A percentile compares a stretch with the other conserved stretches of the same genome.
These are phyloP conservation scores for Pythium folliculosum DNA, from an alignment of 352 stramenopile genomes.

Conservation along the genomic window DNA sequence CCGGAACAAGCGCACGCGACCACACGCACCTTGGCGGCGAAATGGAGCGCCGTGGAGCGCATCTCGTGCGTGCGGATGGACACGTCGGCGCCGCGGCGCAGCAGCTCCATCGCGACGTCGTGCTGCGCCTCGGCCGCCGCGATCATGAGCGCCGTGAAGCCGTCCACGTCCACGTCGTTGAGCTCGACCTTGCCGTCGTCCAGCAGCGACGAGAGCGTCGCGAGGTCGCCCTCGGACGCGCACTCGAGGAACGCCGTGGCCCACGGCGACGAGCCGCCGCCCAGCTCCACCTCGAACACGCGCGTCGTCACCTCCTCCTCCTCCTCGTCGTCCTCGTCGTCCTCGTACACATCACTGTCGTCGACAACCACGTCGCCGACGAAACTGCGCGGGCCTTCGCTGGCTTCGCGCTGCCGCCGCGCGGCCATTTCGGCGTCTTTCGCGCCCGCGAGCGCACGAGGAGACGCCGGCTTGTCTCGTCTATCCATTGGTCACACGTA, in stretches of 20 bases:
- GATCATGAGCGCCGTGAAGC: constrained; percentile 87
- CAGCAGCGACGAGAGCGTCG: constrained; percentile 60
- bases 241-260: constrained; percentile 75
- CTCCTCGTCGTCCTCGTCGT: constrained; percentile 13
- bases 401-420: constrained; percentile 20
- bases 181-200: constrained; percentile 58
- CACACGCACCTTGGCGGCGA: constrained; percentile 74
- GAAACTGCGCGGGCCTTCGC: background rate
- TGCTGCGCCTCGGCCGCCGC: constrained; percentile 70
- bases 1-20: background rate
- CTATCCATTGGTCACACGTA: constrained; percentile 2
- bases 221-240: constrained; percentile 66
- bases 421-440: constrained; percentile 24
- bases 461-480: constrained; percentile 2
- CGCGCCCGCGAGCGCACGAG: constrained; percentile 20
- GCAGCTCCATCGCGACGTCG: constrained; percentile 54
- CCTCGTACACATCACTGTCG: background rate
- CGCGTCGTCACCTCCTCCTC: constrained; percentile 61
- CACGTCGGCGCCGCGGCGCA: constrained; percentile 62
- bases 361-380: too few relatives aligned
- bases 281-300: constrained; percentile 68
- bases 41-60: constrained; percentile 74
- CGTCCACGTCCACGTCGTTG: constrained; percentile 80
- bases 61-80: constrained; percentile 69
- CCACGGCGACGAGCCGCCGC: constrained; percentile 50